Evolutionary conservation across 345 rosid species (phyloP).

Genomic region (Eucalyptus melliodora): DNA sequence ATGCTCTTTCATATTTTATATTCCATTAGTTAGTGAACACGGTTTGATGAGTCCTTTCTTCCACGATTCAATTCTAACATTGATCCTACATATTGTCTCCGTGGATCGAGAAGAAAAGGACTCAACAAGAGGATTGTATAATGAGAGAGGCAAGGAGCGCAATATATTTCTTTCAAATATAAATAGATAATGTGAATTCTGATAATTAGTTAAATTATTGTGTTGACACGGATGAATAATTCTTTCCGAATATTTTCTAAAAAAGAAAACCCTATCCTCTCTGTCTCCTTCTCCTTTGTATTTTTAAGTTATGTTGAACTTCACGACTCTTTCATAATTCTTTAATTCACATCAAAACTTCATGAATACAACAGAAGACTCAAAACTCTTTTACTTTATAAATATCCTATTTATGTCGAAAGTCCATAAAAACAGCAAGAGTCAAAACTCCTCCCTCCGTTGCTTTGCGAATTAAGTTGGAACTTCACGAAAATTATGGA

Average conservation of each 20-base stretch:
- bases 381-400: background rate
- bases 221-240: background rate
- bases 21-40: background rate
- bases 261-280: background rate
- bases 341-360: background rate
- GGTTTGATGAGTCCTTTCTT: background rate
- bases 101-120: background rate
- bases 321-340: background rate
- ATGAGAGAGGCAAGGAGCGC: background rate
- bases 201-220: background rate
- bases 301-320: background rate
- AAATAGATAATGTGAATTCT: background rate
- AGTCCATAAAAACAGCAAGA: background rate
- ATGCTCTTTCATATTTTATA: background rate
- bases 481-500: no score
- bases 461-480: background rate
- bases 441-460: background rate
- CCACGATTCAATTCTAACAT: background rate
- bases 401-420: background rate
- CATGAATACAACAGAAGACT: background rate
- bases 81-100: background rate
- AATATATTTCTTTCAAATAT: background rate
- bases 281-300: background rate
- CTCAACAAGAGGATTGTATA: background rate
- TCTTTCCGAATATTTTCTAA: fast-evolving